Evolutionary conservation across 805 yeast genomes (phyloP), one percentile per base, ranked within the genome.

Genomic region (Ogataea paraovalis): DNA sequence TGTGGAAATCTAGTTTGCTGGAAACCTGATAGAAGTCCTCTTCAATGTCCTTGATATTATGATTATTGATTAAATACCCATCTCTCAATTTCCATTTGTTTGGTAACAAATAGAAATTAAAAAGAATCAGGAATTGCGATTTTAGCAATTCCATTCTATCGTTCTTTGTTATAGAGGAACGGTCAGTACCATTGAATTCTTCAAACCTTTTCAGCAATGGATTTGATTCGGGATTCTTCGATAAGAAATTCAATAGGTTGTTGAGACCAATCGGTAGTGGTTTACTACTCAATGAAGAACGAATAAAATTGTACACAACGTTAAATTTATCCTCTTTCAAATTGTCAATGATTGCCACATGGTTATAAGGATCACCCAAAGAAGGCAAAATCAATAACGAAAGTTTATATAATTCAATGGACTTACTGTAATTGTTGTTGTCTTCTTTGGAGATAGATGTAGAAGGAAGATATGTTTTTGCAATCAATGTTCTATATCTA

Each of bases 361-460:
- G 82, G 53, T 79, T 79, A 54, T 78, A 78, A 25, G 80, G 83
- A 56, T 83, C 90, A 45, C 86, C 86, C 47, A 82, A 70, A 0
- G 87, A 78, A 1, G 92, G 91, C 23, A 83, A 62, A 18, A 85
- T 64, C 23, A 78, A 58, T 28, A 80, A 74, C 18, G 88, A 81
- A 40, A 71, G 62, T 42, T 76, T 72, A 55, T 82, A 80, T 45
- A 71, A 67, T 41, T 70, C 70, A n/a, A 71, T 53, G 2, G 80
- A 68, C 55, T 73, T 73, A 45, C 69, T 62, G 49, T 71, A 75
- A 49, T 68, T 72, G 46, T 74, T 69, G 18, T 71, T 62, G 28
- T 68, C 60, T 50, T 66, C 52, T 64, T 75, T 54, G 22, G 73
- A 63, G 36, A 58, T 50, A 19, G 62, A 51, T 32, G 55, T 67